Base-by-base conservation (phyloP, 495 filamentous ascomycete species). In the Hyaloscypha hepaticicola region DNA sequence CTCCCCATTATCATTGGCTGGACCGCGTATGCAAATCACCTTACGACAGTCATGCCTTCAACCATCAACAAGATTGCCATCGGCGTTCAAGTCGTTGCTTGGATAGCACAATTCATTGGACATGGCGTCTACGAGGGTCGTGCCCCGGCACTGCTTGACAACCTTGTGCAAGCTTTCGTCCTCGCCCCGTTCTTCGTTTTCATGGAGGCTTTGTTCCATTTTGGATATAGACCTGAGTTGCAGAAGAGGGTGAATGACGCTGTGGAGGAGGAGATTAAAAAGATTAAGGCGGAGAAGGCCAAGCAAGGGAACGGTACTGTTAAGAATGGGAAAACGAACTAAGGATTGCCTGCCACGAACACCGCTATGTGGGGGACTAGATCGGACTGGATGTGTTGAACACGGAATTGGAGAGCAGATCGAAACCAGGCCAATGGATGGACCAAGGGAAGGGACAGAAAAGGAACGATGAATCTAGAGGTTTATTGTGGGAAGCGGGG, bases 151-250 rank as follows among this genome's bases (percentile, higher is more conserved):
- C 71, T 96, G 64, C 76, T 97, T 66, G 94, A 97, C 76, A 98
- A 97, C 71, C 75, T 97, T 34, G 81, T 93, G 26, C 94, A 97
- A 75, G 93, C 95, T 26, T 72, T 97, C 60, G 88, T 99, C 64
- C 82, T 98, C n/a, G 95, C 95, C 0, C 95, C 95, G n/a, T 86
- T 99, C 67, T 99, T 99, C 71, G 93, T 98, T 31, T 99, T 94
- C 90, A 88, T 99, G 73, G 94, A 99, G 80, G 77, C 96, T 21
- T 78, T 99, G 25, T 99, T 99, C 78, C 87, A 81, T 71, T 86
- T 94, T 60, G 95, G 95, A 6, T 99, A 98, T 76, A 84, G 95
- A 26, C 90, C 89, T 0, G 93, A 94, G 73, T 77, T 99, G 72
- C 90, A 91, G 77, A 80, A 83, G 55, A 83, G 95, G 45, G 83